A percentile compares a stretch with the other conserved stretches of the same genome.
phyloP scores from a whole-genome alignment of 2,329 filamentous ascomycete species.

The Colletotrichum phormii region DNA sequence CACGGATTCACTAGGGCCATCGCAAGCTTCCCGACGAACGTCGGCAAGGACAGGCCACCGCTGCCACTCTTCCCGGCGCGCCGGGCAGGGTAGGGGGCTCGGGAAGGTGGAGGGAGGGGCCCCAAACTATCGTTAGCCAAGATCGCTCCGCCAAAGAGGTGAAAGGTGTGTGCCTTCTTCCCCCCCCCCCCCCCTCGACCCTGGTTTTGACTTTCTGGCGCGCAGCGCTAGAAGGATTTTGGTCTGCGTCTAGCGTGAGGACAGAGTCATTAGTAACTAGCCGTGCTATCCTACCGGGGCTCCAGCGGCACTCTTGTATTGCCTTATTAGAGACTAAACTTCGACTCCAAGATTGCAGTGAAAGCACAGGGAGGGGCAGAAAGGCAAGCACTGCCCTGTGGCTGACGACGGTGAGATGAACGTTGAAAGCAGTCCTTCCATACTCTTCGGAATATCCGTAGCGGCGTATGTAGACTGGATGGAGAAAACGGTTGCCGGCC shows the following conservation, averaged over 20 bases:
- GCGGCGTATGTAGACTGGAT: neutral
- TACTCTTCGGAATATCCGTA: neutral
- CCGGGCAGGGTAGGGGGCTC: slow-evolving; percentile 11
- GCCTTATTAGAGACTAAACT: neutral
- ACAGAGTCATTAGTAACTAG: slow-evolving; percentile 1
- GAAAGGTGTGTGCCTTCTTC: neutral
- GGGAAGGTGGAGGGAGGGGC: neutral
- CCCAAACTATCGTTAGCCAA: neutral
- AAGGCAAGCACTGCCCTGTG: slow-evolving; percentile 10
- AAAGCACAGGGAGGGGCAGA: neutral
- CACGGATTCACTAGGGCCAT: neutral
- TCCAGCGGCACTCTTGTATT: neutral
- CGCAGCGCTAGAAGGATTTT: slow-evolving; percentile 18
- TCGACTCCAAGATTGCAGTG: slow-evolving; percentile 15
- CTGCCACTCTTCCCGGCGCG: slow-evolving; percentile 23
- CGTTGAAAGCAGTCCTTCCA: neutral
- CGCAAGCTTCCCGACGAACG: slow-evolving; percentile 31
- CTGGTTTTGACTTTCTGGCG: neutral
- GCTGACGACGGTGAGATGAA: neutral
- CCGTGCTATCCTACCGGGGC: neutral
- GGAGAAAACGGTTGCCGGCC: neutral
- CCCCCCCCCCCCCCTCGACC: neutral
- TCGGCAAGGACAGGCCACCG: slow-evolving; percentile 27
- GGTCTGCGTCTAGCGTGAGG: slow-evolving; percentile 18
- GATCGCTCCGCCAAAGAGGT: neutral